Evolutionary conservation across 1,284 basidiomycete genomes (phyloP).

Genomic region (Melampsora occidentalis): DNA sequence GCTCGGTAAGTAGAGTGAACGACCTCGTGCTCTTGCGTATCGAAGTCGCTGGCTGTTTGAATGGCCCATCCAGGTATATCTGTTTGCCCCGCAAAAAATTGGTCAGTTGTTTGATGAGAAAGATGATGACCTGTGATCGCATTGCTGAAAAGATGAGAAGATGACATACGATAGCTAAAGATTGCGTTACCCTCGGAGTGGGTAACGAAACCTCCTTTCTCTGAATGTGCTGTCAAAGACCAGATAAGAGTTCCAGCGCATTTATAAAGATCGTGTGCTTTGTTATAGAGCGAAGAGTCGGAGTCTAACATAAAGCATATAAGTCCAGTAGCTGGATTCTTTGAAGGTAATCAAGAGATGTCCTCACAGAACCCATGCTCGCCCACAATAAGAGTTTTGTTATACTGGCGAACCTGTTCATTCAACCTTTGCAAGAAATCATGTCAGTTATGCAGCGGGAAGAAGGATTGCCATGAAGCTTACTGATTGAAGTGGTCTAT

Average conservation of each 20-base stretch:
- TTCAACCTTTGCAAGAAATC: not conserved
- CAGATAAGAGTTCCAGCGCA: conserved; percentile 35
- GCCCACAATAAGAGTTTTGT: conserved; percentile 34
- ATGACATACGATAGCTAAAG: not conserved
- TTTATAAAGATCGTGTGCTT: conserved; percentile 7
- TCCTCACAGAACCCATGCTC: conserved; percentile 43
- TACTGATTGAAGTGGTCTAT: conserved; percentile 7
- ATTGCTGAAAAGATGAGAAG: not conserved
- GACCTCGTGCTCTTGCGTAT: conserved; percentile 33
- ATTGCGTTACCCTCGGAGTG: conserved; percentile 24
- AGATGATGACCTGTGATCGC: not conserved
- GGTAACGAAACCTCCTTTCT: conserved; percentile 33
- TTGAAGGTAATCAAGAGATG: not conserved
- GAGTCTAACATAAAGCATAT: conserved; percentile 16
- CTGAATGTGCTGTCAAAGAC: conserved; percentile 36
- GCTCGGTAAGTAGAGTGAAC: conserved; percentile 34
- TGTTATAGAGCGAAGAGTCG: conserved; percentile 6
- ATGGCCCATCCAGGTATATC: conserved; percentile 21
- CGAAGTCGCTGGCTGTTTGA: conserved; percentile 20
- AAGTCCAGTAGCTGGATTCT: not conserved
- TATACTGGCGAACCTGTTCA: conserved; percentile 3
- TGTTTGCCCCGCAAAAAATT: not conserved
- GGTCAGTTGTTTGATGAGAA: not conserved
- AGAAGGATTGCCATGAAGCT: not conserved
- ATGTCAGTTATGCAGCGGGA: not conserved